Evolutionary conservation across 1,139 yeast species (phyloP).

Genomic region (Geotrichum histeridarum): DNA sequence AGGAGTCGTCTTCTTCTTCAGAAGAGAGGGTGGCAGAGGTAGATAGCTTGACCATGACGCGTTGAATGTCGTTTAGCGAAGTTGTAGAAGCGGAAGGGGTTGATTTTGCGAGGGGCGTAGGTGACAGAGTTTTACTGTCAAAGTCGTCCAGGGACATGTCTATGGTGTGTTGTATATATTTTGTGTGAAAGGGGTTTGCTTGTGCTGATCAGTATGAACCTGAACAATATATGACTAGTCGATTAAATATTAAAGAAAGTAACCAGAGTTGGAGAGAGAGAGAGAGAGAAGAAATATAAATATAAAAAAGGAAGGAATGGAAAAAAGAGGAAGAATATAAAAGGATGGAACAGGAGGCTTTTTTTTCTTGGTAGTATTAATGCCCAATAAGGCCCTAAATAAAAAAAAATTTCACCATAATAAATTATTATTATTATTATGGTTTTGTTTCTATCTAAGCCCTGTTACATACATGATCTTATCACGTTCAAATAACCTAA

Average conservation of each 20-base stretch:
- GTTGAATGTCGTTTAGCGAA: neutral
- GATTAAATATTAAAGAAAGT: too few relatives aligned
- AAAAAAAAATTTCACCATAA: too few relatives aligned
- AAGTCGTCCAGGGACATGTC: neutral
- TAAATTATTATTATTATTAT: too few relatives aligned
- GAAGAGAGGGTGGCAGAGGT: neutral
- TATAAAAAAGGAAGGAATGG: neutral
- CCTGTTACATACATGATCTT: neutral
- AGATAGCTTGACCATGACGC: neutral
- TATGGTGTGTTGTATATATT: too few relatives aligned
- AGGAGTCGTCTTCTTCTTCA: neutral
- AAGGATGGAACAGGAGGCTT: neutral
- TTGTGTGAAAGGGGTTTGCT: too few relatives aligned
- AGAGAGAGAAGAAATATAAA: neutral
- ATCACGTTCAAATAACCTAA: slow-evolving; percentile 3
- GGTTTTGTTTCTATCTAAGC: too few relatives aligned
- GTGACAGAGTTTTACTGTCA: slow-evolving; percentile 3
- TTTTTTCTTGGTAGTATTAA: neutral
- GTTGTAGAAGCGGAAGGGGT: neutral
- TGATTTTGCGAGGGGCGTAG: neutral
- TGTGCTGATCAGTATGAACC: too few relatives aligned
- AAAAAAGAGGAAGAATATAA: neutral
- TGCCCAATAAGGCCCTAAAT: neutral
- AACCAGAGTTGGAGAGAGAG: neutral
- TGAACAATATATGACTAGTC: too few relatives aligned